phyloP scores from a whole-genome alignment of 1,139 yeast genomes.

The Wickerhamomyces sp. region DNA sequence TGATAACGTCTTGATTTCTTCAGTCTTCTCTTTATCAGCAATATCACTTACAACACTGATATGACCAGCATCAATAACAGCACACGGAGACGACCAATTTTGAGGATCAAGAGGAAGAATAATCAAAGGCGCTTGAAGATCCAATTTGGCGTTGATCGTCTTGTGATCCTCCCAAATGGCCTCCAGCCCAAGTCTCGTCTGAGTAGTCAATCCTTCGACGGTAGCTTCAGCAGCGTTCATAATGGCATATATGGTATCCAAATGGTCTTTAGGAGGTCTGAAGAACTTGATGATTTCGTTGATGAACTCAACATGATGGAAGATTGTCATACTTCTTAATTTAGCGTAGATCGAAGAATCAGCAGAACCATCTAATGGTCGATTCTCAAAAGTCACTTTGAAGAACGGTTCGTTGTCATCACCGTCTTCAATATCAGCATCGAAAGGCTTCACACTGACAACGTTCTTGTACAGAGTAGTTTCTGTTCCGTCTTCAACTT shows the following conservation, averaged over 20 bases:
- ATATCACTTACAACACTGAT: slow-evolving; percentile 78
- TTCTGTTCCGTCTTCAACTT: slow-evolving; percentile 83
- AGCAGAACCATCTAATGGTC: slow-evolving; percentile 80
- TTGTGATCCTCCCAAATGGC: slow-evolving; percentile 93
- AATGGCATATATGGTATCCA: slow-evolving; percentile 86
- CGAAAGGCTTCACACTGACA: slow-evolving; percentile 74
- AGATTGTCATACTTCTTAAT: slow-evolving; percentile 82
- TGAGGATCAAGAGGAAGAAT: slow-evolving; percentile 83
- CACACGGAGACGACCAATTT: slow-evolving; percentile 81
- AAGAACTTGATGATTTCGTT: slow-evolving; percentile 74
- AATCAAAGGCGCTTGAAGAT: slow-evolving; percentile 88
- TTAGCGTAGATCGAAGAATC: slow-evolving; percentile 73
- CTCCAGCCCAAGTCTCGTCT: slow-evolving; percentile 88
- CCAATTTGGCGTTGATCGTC: slow-evolving; percentile 78
- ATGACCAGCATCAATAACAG: slow-evolving; percentile 94
- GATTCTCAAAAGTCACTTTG: slow-evolving; percentile 74
- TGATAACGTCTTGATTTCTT: slow-evolving; percentile 63
- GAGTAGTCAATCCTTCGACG: slow-evolving; percentile 83
- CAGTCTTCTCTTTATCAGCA: slow-evolving; percentile 65
- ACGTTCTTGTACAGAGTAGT: slow-evolving; percentile 72
- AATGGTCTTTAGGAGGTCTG: slow-evolving; percentile 79
- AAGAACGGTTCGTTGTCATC: slow-evolving; percentile 55
- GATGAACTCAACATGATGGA: slow-evolving; percentile 76
- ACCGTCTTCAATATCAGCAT: slow-evolving; percentile 27
- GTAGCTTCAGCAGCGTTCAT: slow-evolving; percentile 96